These are phyloP conservation scores for Laetiporus sulphureus DNA, from an alignment of 1,284 basidiomycete genomes.

Conservation along the genomic window DNA sequence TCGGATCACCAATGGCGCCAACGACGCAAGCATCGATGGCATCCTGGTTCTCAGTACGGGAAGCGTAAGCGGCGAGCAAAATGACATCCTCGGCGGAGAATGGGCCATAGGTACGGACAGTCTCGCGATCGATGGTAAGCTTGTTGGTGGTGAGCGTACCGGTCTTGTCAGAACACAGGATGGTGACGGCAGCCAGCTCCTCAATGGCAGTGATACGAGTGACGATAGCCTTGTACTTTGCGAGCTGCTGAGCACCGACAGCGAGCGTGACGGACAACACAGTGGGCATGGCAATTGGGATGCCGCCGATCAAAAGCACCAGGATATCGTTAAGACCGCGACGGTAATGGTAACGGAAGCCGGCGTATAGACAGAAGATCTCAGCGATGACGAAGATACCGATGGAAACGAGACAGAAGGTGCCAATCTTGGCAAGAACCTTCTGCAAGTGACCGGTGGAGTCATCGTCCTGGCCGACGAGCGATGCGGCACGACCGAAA, in stretches of 20 bases:
- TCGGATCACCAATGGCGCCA: slow-evolving; percentile 67
- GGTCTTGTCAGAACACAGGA: slow-evolving; percentile 96
- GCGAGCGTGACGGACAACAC: slow-evolving; percentile 95
- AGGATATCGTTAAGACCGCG: slow-evolving; percentile 95
- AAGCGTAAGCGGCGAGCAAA: slow-evolving; percentile 91
- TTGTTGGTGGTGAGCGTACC: slow-evolving; percentile 98
- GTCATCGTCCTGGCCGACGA: slow-evolving; percentile 94
- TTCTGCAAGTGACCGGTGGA: slow-evolving; percentile 96
- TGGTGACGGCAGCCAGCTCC: slow-evolving; percentile 94
- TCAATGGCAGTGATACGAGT: slow-evolving; percentile 98
- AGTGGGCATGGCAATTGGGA: slow-evolving; percentile 98
- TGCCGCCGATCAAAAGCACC: slow-evolving; percentile 96
- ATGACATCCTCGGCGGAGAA: slow-evolving; percentile 89
- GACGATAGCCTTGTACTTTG: slow-evolving; percentile 98
- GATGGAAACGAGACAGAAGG: slow-evolving; percentile 92
- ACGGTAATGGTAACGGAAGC: slow-evolving; percentile 85
- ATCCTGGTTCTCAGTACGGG: slow-evolving; percentile 98
- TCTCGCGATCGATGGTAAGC: slow-evolving; percentile 93
- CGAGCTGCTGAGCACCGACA: slow-evolving; percentile 95
- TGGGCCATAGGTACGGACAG: slow-evolving; percentile 87
- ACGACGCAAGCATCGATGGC: slow-evolving; percentile 92
- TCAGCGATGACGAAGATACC: slow-evolving; percentile 90
- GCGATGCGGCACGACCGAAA: slow-evolving; percentile 92
- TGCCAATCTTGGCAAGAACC: slow-evolving; percentile 93
- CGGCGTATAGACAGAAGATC: slow-evolving; percentile 85